These are phyloP conservation scores for Hypoxylon sp. DNA, from an alignment of 2,329 filamentous ascomycete species.

Conservation along the genomic window DNA sequence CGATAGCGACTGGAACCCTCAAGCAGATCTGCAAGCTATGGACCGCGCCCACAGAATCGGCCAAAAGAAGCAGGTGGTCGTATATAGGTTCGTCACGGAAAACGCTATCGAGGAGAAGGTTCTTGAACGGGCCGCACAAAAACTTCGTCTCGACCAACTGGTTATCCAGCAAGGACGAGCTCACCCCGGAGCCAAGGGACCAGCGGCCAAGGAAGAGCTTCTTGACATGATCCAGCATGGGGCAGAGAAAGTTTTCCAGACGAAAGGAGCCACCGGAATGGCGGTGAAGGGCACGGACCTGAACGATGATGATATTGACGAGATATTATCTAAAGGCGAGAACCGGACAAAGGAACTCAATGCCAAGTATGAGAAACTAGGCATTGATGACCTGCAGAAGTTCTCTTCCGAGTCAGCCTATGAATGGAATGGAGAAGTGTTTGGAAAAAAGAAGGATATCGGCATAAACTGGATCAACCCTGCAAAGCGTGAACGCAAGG, in stretches of 20 bases:
- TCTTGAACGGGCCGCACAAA: slow-evolving; percentile 94
- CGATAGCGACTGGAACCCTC: slow-evolving; percentile 99
- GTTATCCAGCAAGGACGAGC: slow-evolving; percentile 98
- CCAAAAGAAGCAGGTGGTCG: slow-evolving; percentile 96
- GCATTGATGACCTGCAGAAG: slow-evolving; percentile 96
- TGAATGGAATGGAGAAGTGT: slow-evolving; percentile 98
- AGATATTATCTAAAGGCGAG: slow-evolving; percentile 88
- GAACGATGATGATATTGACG: slow-evolving; percentile 92
- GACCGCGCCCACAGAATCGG: slow-evolving; percentile 98
- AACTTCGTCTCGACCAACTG: slow-evolving; percentile 93
- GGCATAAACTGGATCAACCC: slow-evolving; percentile 98
- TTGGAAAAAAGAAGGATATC: slow-evolving; percentile 93
- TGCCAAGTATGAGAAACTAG: slow-evolving; percentile 95
- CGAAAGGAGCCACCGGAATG: slow-evolving; percentile 76
- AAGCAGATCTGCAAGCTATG: slow-evolving; percentile 98
- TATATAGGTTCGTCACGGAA: slow-evolving; percentile 97
- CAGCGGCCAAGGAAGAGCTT: slow-evolving; percentile 95
- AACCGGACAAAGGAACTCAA: slow-evolving; percentile 90
- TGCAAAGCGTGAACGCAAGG: slow-evolving; percentile 97
- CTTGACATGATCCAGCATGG: slow-evolving; percentile 99
- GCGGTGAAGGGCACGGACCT: slow-evolving; percentile 73
- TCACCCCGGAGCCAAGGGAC: slow-evolving; percentile 89
- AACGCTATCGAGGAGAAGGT: slow-evolving; percentile 99
- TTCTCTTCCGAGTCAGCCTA: slow-evolving; percentile 98
- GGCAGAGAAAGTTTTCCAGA: slow-evolving; percentile 92